Conservation (phyloP, 768 basidiomycete species). For the Dictyophora rubrovolvata region DNA sequence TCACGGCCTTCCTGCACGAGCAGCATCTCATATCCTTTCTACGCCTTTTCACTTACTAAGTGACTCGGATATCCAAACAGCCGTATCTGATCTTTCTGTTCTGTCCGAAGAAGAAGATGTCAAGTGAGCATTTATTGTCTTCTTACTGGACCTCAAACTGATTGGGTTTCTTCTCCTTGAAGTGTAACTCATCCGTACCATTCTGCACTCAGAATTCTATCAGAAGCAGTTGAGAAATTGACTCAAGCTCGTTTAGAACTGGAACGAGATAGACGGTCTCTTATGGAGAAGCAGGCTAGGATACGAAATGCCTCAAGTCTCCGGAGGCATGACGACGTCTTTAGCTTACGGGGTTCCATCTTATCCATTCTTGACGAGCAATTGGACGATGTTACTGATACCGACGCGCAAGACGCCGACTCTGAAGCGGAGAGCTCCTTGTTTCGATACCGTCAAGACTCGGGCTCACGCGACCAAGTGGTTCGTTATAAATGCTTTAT, state of each 20-base stretch:
- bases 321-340: not conserved
- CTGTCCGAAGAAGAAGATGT: constrained; percentile 7
- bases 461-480: not conserved
- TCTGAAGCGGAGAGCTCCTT: not conserved
- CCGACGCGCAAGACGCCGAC: not conserved
- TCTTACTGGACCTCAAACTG: constrained; percentile 11
- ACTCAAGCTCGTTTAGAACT: constrained; percentile 50
- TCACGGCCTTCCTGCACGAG: constrained; percentile 9
- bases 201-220: constrained; percentile 56
- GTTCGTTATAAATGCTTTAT: not conserved
- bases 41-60: constrained; percentile 73
- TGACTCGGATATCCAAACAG: constrained; percentile 60
- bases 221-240: constrained; percentile 52
- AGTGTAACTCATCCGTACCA: constrained; percentile 49
- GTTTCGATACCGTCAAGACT: not conserved
- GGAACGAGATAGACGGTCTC: constrained; percentile 41
- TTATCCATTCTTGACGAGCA: not conserved
- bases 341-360: not conserved
- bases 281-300: constrained; percentile 52
- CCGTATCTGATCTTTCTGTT: constrained; percentile 38
- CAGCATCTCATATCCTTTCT: constrained; percentile 41
- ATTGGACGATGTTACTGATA: not conserved
- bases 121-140: not conserved
- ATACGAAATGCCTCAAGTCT: constrained; percentile 28
- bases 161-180: constrained; percentile 37